Evolutionary conservation across 2,329 filamentous ascomycete genomes (phyloP).

Genomic region (Fusarium nisikadoi): DNA sequence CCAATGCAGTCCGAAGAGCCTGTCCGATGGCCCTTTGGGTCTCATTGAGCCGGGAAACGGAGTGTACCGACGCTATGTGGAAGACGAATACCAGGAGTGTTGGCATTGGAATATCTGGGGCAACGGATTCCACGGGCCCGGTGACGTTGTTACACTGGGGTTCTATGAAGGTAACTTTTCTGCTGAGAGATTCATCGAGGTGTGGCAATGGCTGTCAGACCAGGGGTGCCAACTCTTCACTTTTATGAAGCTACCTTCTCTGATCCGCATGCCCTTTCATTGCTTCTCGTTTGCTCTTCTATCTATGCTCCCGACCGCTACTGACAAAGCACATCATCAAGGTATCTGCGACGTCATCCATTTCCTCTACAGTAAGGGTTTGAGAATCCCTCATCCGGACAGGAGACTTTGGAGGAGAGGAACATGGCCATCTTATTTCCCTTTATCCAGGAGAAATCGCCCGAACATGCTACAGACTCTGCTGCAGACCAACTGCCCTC

Average conservation of each 20-base stretch:
- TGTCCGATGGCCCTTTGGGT: background rate
- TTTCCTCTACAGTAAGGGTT: background rate
- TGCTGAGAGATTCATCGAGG: background rate
- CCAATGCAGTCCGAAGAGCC: background rate
- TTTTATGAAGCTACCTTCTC: background rate
- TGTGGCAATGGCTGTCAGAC: background rate
- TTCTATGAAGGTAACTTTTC: background rate
- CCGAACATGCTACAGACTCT: background rate
- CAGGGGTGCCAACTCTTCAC: background rate
- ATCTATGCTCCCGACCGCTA: background rate
- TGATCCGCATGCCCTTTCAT: no score
- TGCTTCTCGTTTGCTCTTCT: background rate
- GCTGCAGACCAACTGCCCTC: background rate
- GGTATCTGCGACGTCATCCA: background rate
- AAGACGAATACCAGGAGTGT: background rate
- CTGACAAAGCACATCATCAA: background rate
- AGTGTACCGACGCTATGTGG: accelerated
- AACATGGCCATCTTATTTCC: background rate
- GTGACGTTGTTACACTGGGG: background rate
- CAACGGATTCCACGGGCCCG: background rate
- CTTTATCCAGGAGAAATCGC: background rate
- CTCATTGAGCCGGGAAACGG: background rate
- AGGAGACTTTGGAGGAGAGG: background rate
- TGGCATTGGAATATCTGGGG: background rate
- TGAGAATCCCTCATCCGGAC: background rate